A percentile compares a stretch with the other conserved stretches of the same genome.
Evolutionary conservation across 2,329 filamentous ascomycete genomes (phyloP).

Genomic region (Phaeosphaeria sp.): DNA sequence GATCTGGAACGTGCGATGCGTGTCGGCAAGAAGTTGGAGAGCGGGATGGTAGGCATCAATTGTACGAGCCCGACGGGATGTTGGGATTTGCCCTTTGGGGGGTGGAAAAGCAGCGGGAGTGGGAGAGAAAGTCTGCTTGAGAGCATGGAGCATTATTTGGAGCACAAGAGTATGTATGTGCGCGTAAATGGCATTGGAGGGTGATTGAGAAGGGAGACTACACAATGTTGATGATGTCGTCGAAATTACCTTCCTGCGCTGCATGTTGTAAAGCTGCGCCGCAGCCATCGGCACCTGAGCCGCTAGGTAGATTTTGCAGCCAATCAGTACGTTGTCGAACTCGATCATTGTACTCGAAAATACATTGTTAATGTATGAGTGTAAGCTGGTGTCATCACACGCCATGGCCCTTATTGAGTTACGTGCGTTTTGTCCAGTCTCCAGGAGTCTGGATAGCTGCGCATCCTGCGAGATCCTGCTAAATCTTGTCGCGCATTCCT

Average conservation of each 20-base stretch:
- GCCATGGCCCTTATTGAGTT: neutral
- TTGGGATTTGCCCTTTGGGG: constrained; percentile 36
- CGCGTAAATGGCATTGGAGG: constrained; percentile 18
- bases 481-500: neutral
- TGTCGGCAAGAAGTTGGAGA: constrained; percentile 46
- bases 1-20: constrained; percentile 39
- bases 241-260: neutral
- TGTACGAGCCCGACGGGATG: constrained; percentile 38
- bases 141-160: constrained; percentile 37
- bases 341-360: no score
- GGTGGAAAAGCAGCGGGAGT: constrained; percentile 35
- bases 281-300: neutral
- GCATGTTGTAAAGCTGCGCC: neutral
- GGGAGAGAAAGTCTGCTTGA: constrained; percentile 35
- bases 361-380: neutral
- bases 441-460: no score
- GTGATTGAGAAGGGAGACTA: neutral
- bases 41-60: constrained; percentile 47
- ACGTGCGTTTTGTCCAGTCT: neutral
- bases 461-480: no score
- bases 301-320: neutral
- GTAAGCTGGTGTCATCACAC: neutral
- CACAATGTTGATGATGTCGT: neutral
- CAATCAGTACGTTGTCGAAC: neutral
- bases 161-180: constrained; percentile 35